Evolutionary conservation across 768 basidiomycete species (phyloP).

Genomic region (Termitomyces bulborhizus): DNA sequence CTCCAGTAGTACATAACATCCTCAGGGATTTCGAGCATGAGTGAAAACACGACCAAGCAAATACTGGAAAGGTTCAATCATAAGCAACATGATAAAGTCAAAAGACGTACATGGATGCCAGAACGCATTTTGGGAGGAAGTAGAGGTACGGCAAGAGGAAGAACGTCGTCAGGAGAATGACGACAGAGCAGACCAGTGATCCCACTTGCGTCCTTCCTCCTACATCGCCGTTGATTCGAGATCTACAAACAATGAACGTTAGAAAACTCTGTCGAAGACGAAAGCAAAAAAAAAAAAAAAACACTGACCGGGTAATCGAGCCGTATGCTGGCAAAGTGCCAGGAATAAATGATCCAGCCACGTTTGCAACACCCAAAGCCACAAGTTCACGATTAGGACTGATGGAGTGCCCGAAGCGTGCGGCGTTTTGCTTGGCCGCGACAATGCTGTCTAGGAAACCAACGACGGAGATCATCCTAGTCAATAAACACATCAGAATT

Average conservation of each 20-base stretch:
- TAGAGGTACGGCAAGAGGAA: constrained; percentile 84
- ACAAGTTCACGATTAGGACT: constrained; percentile 95
- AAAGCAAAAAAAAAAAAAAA: neutral
- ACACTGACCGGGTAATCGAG: constrained; percentile 75
- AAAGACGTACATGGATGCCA: constrained; percentile 73
- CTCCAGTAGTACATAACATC: constrained; percentile 82
- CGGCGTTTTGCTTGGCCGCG: constrained; percentile 88
- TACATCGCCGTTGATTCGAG: constrained; percentile 85
- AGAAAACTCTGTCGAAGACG: constrained; percentile 2
- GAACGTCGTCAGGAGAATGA: constrained; percentile 82
- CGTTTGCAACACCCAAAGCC: constrained; percentile 82
- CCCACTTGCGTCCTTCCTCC: constrained; percentile 90
- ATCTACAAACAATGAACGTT: constrained; percentile 29
- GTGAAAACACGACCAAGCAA: constrained; percentile 75
- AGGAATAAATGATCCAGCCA: constrained; percentile 73
- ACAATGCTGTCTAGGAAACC: constrained; percentile 96
- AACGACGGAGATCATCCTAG: constrained; percentile 69
- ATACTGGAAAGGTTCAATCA: constrained; percentile 42
- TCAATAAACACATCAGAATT: neutral
- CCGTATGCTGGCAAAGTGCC: constrained; percentile 92
- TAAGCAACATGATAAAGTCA: neutral
- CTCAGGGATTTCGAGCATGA: constrained; percentile 82
- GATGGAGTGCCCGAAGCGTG: constrained; percentile 81
- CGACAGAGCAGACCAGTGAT: constrained; percentile 64
- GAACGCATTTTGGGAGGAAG: constrained; percentile 84